Evolutionary conservation across 2,329 filamentous ascomycete genomes (phyloP), one percentile per base, ranked within the genome.

Genomic region (Cladosporium phlei): DNA sequence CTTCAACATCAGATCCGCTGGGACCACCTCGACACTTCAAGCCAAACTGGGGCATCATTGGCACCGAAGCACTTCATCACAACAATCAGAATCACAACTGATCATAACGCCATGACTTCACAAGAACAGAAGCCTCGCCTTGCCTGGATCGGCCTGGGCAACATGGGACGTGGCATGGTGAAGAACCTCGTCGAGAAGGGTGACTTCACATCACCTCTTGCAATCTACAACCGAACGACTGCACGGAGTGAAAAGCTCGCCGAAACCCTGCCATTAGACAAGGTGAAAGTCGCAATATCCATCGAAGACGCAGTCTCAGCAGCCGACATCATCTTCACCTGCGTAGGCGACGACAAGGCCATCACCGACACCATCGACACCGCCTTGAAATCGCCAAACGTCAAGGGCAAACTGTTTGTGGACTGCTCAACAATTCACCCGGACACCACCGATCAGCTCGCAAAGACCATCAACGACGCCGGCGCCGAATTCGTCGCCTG

Each of bases 361-460:
- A 43, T 48, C 38, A 48, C 38, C 14, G 38, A 48, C 11, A 48
- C 46, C 10, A 30, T 48, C 19, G 25, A 34, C 19, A 24, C 38
- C 3, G 77, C 84, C 22, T 68, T 88, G 3, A 58, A 76, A 38
- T 46, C 44, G 16, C 61, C 68, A 14, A 73, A 73, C 14, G 81
- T 79, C 48, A 95, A 94, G 68, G 82, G 80, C 51, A 95, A 95
- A 69, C 71, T 93, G 12, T 83, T 95, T 55, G 77, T 95, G 24
- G 89, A 95, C 62, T 90, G 85, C 74, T 93, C 87, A 3, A 95
- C 89, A 20, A 79, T 95, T 27, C 86, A 93, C 65, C 89, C 90
- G 0, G 84, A 90, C 46, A 88, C 86, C 3, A 86, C 86, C 1
- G 78, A 86, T 51, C 73, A 73, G 20, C 66, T 88, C 3, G 82